Conservation (phyloP, 2,329 filamentous ascomycete genomes). For the Leptographium radiaticola region DNA sequence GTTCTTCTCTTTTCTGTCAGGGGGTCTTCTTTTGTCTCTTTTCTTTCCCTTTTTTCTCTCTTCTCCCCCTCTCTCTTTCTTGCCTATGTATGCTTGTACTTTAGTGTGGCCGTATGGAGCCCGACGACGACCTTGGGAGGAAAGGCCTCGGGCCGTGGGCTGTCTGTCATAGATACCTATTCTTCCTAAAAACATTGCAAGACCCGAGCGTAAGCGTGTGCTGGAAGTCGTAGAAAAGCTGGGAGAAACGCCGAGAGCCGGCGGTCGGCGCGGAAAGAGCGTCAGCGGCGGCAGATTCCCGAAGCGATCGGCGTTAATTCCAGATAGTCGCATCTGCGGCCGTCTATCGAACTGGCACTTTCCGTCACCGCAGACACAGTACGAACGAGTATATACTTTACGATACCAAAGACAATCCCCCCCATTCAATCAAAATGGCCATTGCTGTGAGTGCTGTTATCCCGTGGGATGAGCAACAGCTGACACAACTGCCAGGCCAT, state of each 20-base stretch:
- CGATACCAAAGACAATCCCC: too few relatives aligned
- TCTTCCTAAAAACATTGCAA: too few relatives aligned
- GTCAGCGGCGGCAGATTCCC: too few relatives aligned
- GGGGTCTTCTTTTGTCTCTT: not conserved
- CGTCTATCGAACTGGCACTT: not conserved
- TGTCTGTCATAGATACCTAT: not conserved
- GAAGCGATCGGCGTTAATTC: too few relatives aligned
- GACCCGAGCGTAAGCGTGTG: too few relatives aligned
- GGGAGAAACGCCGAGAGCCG: not conserved
- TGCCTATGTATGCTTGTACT: not conserved
- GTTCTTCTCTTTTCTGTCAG: not conserved
- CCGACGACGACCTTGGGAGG: not conserved
- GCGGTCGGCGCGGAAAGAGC: not conserved
- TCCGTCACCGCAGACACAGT: not conserved
- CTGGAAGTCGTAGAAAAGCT: not conserved
- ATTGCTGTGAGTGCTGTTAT: not conserved
- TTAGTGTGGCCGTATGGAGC: not conserved
- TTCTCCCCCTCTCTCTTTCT: not conserved
- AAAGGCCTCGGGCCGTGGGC: not conserved
- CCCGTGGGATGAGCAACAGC: too few relatives aligned
- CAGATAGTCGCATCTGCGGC: not conserved
- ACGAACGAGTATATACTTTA: too few relatives aligned
- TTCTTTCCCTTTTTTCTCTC: not conserved
- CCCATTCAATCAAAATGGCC: not conserved
- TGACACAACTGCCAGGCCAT: slow-evolving; percentile 46